Conservation (phyloP, 2,329 filamentous ascomycete species). For the Fusarium foetens region DNA sequence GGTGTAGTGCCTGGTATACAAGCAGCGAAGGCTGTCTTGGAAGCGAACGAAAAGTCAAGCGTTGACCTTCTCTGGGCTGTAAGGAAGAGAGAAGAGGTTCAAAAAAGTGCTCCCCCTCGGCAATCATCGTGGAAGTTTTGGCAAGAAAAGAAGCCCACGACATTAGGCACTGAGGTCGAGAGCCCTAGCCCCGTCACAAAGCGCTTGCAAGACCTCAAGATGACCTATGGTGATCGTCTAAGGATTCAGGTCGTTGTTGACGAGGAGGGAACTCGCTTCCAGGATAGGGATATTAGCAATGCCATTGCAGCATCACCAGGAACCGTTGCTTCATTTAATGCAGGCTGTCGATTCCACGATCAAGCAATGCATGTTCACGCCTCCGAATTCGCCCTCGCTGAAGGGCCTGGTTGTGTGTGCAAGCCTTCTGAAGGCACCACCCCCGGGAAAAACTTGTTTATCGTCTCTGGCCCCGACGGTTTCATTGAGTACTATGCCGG, state of each 20-base stretch:
- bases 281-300: slow-evolving; percentile 58
- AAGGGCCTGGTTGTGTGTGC: slow-evolving; percentile 43
- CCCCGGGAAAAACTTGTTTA: slow-evolving; percentile 71
- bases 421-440: slow-evolving; percentile 27
- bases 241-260: slow-evolving; percentile 83
- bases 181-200: slow-evolving; percentile 63
- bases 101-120: slow-evolving; percentile 27
- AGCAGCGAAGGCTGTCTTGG: slow-evolving; percentile 71
- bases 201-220: slow-evolving; percentile 72
- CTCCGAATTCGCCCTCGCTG: slow-evolving; percentile 48
- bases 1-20: slow-evolving; percentile 92
- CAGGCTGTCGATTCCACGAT: slow-evolving; percentile 47
- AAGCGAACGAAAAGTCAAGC: slow-evolving; percentile 44
- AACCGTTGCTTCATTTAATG: slow-evolving; percentile 4
- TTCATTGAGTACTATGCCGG: slow-evolving; percentile 87
- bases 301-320: slow-evolving; percentile 39
- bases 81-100: slow-evolving; percentile 66
- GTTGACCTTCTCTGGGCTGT: slow-evolving; percentile 87
- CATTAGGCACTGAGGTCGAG: slow-evolving; percentile 37
- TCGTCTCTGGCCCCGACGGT: slow-evolving; percentile 90
- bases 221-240: slow-evolving; percentile 64
- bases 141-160: slow-evolving; percentile 23
- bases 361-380: slow-evolving; percentile 44
- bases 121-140: slow-evolving; percentile 44
- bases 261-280: slow-evolving; percentile 76